These are phyloP conservation scores for Liquidambar formosana DNA, from an alignment of 164 flowering plant species.

Conservation along the genomic window DNA sequence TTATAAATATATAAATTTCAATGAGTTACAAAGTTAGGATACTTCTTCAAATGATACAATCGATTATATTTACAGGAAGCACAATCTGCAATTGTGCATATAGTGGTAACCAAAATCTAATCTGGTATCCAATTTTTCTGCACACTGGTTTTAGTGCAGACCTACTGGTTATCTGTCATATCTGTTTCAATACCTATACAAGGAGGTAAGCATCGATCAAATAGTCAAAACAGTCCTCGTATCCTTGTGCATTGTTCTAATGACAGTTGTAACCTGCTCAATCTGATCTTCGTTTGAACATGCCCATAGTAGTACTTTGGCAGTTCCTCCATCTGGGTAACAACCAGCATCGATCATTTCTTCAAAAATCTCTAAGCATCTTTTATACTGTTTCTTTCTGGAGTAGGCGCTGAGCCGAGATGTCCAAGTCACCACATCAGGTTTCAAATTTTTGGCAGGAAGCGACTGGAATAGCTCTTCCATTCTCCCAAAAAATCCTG, in stretches of 20 bases:
- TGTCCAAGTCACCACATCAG: slow-evolving; percentile 92
- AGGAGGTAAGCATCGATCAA: background rate
- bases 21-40: no score
- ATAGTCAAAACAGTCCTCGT: slow-evolving; percentile 16
- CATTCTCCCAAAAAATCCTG: slow-evolving; percentile 73
- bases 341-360: slow-evolving; percentile 90
- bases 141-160: no score
- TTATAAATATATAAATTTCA: no score
- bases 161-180: background rate
- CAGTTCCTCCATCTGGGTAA: slow-evolving; percentile 88
- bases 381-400: slow-evolving; percentile 67
- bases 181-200: background rate
- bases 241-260: slow-evolving; percentile 81
- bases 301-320: slow-evolving; percentile 71
- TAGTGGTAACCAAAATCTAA: no score
- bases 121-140: no score
- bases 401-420: slow-evolving; percentile 82
- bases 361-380: slow-evolving; percentile 81
- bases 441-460: slow-evolving; percentile 48
- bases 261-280: slow-evolving; percentile 67
- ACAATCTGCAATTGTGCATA: background rate
- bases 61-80: background rate
- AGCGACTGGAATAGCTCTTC: slow-evolving; percentile 62
- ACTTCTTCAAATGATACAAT: background rate
- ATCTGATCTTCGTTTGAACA: slow-evolving; percentile 80